Conservation (phyloP, 2,329 filamentous ascomycete genomes). For the Teratosphaeria viscida region DNA sequence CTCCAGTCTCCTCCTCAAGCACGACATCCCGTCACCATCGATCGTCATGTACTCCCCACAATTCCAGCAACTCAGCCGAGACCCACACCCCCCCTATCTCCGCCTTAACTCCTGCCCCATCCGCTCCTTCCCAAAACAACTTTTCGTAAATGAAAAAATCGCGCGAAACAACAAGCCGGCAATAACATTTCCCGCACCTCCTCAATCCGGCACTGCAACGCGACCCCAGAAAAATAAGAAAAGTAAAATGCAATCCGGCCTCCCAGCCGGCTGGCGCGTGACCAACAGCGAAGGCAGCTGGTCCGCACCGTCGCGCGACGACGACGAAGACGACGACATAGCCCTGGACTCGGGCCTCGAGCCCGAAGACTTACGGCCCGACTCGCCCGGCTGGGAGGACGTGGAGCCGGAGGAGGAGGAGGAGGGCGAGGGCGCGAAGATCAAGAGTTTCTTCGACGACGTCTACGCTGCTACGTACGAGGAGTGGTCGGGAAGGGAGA, state of each 20-base stretch:
- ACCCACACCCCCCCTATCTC: not conserved
- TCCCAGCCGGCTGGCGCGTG: slow-evolving; percentile 10
- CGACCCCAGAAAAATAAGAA: not conserved
- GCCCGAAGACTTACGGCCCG: slow-evolving; percentile 18
- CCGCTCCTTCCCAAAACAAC: not conserved
- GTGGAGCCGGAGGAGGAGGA: slow-evolving; percentile 27
- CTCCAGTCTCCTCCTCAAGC: not conserved
- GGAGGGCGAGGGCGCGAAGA: slow-evolving; percentile 25
- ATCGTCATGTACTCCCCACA: not conserved
- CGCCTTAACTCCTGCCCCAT: not conserved
- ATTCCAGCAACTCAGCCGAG: not conserved
- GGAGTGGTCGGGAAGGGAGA: slow-evolving; percentile 21
- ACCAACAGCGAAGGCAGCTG: slow-evolving; percentile 7
- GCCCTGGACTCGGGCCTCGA: slow-evolving; percentile 10
- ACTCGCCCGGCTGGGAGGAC: slow-evolving; percentile 36
- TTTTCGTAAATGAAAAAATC: not conserved
- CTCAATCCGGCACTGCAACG: not conserved
- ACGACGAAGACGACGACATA: slow-evolving; percentile 14
- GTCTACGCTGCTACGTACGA: slow-evolving; percentile 25
- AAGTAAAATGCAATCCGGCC: slow-evolving; percentile 1
- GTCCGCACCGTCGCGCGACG: slow-evolving; percentile 6
- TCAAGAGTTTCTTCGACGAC: slow-evolving; percentile 32
- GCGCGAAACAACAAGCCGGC: not conserved
- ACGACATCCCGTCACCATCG: not conserved
- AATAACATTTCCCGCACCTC: not conserved